A percentile compares a stretch with the other conserved stretches of the same genome.
Evolutionary conservation across 495 filamentous ascomycete species (phyloP).

Genomic region (Lepraria neglecta): DNA sequence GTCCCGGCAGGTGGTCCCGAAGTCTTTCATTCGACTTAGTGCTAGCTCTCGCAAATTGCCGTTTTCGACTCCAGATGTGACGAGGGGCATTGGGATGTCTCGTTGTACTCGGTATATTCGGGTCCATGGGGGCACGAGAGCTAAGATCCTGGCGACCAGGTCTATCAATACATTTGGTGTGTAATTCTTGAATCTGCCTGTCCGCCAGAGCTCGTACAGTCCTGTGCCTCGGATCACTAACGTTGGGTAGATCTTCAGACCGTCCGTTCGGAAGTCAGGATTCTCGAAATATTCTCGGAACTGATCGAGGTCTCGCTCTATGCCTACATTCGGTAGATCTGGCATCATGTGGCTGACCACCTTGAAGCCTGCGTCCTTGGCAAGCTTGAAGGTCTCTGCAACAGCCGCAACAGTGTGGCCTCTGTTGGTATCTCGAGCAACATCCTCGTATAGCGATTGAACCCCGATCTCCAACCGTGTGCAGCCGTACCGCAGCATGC

Average conservation of each 20-base stretch:
- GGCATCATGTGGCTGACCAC: slow-evolving; percentile 99
- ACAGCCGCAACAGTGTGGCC: slow-evolving; percentile 94
- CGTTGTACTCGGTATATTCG: slow-evolving; percentile 97
- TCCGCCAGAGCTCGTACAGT: slow-evolving; percentile 95
- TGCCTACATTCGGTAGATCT: slow-evolving; percentile 93
- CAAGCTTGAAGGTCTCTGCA: slow-evolving; percentile 85
- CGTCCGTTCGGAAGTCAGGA: slow-evolving; percentile 93
- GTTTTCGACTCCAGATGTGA: slow-evolving; percentile 95
- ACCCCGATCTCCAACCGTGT: slow-evolving; percentile 92
- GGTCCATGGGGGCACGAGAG: slow-evolving; percentile 93
- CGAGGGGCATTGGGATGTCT: slow-evolving; percentile 97
- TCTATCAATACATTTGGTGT: slow-evolving; percentile 95
- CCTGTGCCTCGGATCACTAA: slow-evolving; percentile 96
- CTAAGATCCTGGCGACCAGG: slow-evolving; percentile 88
- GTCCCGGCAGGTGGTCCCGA: slow-evolving; percentile 93
- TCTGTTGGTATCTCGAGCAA: slow-evolving; percentile 95
- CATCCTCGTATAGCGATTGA: slow-evolving; percentile 94
- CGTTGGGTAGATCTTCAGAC: slow-evolving; percentile 95
- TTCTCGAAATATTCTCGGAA: slow-evolving; percentile 98
- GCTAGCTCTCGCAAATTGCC: slow-evolving; percentile 93
- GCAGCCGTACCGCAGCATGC: slow-evolving; percentile 95
- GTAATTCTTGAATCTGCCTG: slow-evolving; percentile 95
- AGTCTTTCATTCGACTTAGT: slow-evolving; percentile 94
- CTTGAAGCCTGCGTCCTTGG: slow-evolving; percentile 98
- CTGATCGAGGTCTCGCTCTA: slow-evolving; percentile 94